Evolutionary conservation across 1,139 yeast species (phyloP).

Genomic region (Taphrina populina): DNA sequence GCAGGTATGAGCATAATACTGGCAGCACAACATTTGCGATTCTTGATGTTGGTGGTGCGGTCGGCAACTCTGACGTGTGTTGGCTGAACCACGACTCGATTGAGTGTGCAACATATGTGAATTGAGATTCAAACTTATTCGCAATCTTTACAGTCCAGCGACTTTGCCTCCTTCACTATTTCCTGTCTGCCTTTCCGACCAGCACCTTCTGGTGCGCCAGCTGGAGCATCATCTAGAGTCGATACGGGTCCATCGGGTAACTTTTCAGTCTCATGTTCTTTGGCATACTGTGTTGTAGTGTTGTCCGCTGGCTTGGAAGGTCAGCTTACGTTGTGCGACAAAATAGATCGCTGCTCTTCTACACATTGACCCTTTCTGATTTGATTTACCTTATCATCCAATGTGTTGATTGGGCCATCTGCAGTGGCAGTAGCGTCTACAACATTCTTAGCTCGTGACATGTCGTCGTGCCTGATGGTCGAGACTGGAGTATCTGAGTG

Average conservation of each 20-base stretch:
- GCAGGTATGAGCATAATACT: too few relatives aligned
- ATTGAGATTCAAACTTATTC: too few relatives aligned
- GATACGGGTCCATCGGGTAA: constrained; percentile 27
- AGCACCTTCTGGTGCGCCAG: constrained; percentile 16
- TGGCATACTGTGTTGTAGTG: constrained; percentile 23
- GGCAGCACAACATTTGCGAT: too few relatives aligned
- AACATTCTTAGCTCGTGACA: constrained; percentile 23
- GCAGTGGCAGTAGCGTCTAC: constrained; percentile 16
- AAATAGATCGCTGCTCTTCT: too few relatives aligned
- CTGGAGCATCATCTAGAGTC: constrained; percentile 14
- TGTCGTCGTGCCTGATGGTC: background rate
- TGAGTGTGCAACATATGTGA: too few relatives aligned
- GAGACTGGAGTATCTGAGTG: constrained; percentile 47
- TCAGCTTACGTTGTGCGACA: too few relatives aligned
- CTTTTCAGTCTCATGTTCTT: constrained; percentile 16
- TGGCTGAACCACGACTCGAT: too few relatives aligned
- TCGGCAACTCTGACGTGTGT: too few relatives aligned
- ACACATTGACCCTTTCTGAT: too few relatives aligned
- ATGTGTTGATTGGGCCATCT: constrained; percentile 23
- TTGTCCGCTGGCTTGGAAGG: constrained; percentile 12
- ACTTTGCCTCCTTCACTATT: constrained; percentile 15
- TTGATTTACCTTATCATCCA: constrained; percentile 26
- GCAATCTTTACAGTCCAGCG: constrained; percentile 19
- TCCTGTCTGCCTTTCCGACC: constrained; percentile 21
- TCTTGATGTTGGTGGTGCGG: too few relatives aligned